phyloP scores from a whole-genome alignment of 306 rosid species.

The Senna tora region DNA sequence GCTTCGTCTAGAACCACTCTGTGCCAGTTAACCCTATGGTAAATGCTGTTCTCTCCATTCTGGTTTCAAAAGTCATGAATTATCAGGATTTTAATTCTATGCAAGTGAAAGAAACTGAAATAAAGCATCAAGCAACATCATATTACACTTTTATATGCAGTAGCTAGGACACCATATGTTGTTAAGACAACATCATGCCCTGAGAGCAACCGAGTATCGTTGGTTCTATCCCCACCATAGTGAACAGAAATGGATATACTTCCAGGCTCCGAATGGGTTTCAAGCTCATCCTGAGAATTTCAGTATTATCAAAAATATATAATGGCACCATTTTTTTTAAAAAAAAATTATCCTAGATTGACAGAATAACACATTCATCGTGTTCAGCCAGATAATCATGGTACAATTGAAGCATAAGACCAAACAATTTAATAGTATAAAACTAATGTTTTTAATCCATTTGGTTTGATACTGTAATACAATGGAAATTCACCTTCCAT shows the following conservation, averaged over 20 bases:
- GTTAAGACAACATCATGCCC: slow-evolving; percentile 81
- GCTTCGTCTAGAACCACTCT: slow-evolving; percentile 98
- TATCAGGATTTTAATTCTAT: neutral
- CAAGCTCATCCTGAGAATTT: slow-evolving; percentile 86
- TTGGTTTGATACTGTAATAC: neutral
- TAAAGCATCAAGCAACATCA: slow-evolving; percentile 15
- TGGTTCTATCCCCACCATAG: slow-evolving; percentile 76
- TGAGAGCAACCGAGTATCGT: slow-evolving; percentile 51
- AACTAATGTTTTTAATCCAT: too few species aligned
- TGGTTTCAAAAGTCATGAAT: slow-evolving; percentile 34
- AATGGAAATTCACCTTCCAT: slow-evolving; percentile 69
- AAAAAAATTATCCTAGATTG: too few species aligned
- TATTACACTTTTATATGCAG: slow-evolving; percentile 64
- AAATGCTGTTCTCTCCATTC: slow-evolving; percentile 71
- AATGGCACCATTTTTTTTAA: too few species aligned
- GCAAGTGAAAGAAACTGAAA: slow-evolving; percentile 17
- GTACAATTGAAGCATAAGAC: too few species aligned
- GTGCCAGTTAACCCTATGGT: slow-evolving; percentile 72
- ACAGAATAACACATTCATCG: too few species aligned
- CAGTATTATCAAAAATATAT: too few species aligned
- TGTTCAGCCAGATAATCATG: too few species aligned
- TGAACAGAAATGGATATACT: slow-evolving; percentile 75
- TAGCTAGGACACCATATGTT: slow-evolving; percentile 71
- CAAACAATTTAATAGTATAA: too few species aligned
- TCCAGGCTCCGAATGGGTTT: slow-evolving; percentile 64